A percentile compares a stretch with the other conserved stretches of the same genome.
These are phyloP conservation scores for Candida ponderosae DNA, from an alignment of 805 yeast species.

Conservation along the genomic window DNA sequence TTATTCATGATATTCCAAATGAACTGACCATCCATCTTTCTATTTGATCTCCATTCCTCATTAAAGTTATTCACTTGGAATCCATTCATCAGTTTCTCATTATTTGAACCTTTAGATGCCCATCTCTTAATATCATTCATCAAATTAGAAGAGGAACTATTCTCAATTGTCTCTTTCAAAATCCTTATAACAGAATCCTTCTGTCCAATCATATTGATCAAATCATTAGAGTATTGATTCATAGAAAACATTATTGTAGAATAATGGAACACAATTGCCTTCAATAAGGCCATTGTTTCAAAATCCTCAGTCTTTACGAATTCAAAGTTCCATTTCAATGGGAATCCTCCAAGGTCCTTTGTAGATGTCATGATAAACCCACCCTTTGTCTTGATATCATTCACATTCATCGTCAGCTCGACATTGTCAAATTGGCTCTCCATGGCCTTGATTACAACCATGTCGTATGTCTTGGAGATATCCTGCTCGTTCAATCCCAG, in stretches of 20 bases:
- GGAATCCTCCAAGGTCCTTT: background rate
- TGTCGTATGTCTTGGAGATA: background rate
- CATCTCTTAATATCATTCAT: conserved; percentile 18
- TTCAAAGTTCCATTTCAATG: conserved; percentile 16
- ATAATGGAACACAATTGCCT: conserved; percentile 12
- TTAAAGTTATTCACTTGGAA: conserved; percentile 12
- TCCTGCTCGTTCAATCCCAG: conserved; percentile 7
- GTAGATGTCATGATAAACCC: conserved; percentile 1
- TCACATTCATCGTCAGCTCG: conserved; percentile 12
- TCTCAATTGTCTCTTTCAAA: conserved; percentile 20
- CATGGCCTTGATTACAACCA: conserved; percentile 3
- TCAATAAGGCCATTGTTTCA: conserved; percentile 14
- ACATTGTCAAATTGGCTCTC: conserved; percentile 9
- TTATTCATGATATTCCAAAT: conserved; percentile 15
- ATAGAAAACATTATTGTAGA: conserved; percentile 13
- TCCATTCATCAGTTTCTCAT: conserved; percentile 12
- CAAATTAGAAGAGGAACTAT: conserved; percentile 7
- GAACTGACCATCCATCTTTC: conserved; percentile 6
- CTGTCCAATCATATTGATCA: conserved; percentile 12
- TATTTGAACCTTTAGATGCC: conserved; percentile 25
- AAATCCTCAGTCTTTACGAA: conserved; percentile 13
- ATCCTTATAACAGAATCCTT: conserved; percentile 26
- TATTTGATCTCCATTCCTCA: conserved; percentile 11
- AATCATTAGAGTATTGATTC: conserved; percentile 12
- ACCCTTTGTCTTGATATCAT: conserved; percentile 1